Evolutionary conservation across 495 filamentous ascomycete species (phyloP).

Genomic region (Trichoderma reesei): DNA sequence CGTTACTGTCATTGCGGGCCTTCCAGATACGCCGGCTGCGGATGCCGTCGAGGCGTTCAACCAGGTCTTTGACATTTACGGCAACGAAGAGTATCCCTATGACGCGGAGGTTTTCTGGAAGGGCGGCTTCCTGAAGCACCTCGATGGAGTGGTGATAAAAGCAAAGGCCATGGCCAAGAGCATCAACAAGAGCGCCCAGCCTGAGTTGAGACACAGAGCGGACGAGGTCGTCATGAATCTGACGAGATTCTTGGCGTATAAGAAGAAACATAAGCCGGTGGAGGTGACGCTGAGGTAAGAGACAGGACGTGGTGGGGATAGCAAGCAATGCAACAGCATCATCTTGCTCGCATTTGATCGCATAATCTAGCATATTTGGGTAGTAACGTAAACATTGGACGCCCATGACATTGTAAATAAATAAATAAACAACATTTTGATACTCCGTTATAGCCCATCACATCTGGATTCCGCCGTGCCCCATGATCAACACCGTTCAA

Average conservation of each 20-base stretch:
- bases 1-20: conserved; percentile 35
- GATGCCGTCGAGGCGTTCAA: conserved; percentile 49
- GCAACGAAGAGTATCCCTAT: conserved; percentile 42
- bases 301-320: neutral
- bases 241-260: conserved; percentile 48
- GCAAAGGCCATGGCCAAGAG: conserved; percentile 42
- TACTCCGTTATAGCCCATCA: neutral
- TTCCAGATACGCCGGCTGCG: conserved; percentile 37
- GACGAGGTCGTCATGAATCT: conserved; percentile 51
- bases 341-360: too few relatives aligned
- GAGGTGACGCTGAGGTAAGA: conserved; percentile 11
- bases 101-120: conserved; percentile 53
- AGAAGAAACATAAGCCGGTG: conserved; percentile 38
- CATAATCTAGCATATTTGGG: neutral
- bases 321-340: neutral
- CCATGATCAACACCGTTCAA: conserved; percentile 72
- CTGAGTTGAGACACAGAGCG: conserved; percentile 41
- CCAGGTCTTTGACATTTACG: conserved; percentile 53
- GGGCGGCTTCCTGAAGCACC: conserved; percentile 45
- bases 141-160: conserved; percentile 40
- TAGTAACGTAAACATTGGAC: neutral
- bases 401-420: neutral
- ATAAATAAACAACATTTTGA: neutral
- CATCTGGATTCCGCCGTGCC: neutral
- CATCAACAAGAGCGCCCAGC: conserved; percentile 44